Base-by-base conservation (phyloP, 1,284 basidiomycete genomes). In the Neonothopanus nambi region DNA sequence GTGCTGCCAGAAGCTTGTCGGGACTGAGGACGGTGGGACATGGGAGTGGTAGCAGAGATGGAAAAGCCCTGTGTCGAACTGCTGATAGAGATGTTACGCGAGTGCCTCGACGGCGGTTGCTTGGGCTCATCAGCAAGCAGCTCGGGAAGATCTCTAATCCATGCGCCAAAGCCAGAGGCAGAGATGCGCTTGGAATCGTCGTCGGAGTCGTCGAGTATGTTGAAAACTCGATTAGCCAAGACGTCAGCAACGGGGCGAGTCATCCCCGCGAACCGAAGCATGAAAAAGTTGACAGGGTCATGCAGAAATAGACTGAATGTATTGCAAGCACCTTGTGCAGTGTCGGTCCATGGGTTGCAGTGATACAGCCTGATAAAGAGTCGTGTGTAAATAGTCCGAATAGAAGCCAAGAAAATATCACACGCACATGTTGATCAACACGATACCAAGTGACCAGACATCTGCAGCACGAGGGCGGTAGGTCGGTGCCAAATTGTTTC, bases 361-460 rank as follows among this genome's bases (percentile, higher is more conserved):
- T 99, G 96, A 76, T 98, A 99, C 68, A 99, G 80, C 89, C 89
- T 91, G 62, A 36, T 30, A 56, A 44, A 36, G 44, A 51, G 28
- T 53, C 41, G 50, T 20, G 42, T 46, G 50, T 54, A 28, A 61
- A 37, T 61, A 54, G 54, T 39, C 38, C 48, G 38, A 38, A 26
- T 48, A 40, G 42, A 54, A 54, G 24, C 30, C 39, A 58, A 33
- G 33, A 45, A 45, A 57, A 52, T 35, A 46, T 52, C 56, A 47
- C 11, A 77, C 83, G 35, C 63, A 90, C 88, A 99, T 93, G 72
- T 99, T 99, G 79, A 99, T 93, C 62, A 99, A 84, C 56, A 99
- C 96, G 67, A 99, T 96, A 55, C 96, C 97, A 59, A 99, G 82
- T 24, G 95, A 98, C 96, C 96, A 99, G 52, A 98, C 93, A 72